Percentiles rank a stretch among this genome's conserved stretches.
Conservation (phyloP, 208 protist genomes). For the Phytomonas sp. region DNA sequence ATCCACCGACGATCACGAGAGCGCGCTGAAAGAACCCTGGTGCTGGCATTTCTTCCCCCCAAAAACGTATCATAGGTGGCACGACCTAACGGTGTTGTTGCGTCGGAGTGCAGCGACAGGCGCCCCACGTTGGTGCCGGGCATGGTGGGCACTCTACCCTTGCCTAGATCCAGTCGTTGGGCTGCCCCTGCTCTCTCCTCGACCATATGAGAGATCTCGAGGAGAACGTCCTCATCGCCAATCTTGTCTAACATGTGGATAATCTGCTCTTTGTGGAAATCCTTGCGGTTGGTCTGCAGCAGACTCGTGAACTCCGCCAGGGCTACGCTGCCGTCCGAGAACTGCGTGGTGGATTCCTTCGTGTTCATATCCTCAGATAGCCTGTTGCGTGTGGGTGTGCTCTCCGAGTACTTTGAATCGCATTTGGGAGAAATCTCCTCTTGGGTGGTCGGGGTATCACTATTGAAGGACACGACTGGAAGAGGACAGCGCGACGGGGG, state of each 20-base stretch:
- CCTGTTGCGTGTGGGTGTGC: slow-evolving; percentile 1
- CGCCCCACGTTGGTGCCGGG: slow-evolving; percentile 10
- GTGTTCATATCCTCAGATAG: not conserved
- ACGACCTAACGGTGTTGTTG: slow-evolving; percentile 11
- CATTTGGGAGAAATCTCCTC: not conserved
- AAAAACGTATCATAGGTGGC: not conserved
- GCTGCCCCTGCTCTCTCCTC: slow-evolving; percentile 15
- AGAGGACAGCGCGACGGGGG: not conserved
- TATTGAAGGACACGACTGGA: not conserved
- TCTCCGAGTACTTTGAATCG: not conserved
- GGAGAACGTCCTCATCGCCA: slow-evolving; percentile 42
- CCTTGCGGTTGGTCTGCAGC: slow-evolving; percentile 24
- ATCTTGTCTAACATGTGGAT: slow-evolving; percentile 40
- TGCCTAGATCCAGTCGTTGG: slow-evolving; percentile 12
- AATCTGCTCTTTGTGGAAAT: slow-evolving; percentile 46
- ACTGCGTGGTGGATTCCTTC: slow-evolving; percentile 13
- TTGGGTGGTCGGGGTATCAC: not conserved
- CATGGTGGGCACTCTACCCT: not conserved
- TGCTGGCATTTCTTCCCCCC: not conserved
- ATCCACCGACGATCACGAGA: not conserved
- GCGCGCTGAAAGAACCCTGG: not conserved
- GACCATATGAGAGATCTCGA: slow-evolving; percentile 30
- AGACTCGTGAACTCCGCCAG: slow-evolving; percentile 57
- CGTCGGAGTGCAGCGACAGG: slow-evolving; percentile 12
- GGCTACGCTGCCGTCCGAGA: slow-evolving; percentile 40